Conservation (phyloP, 768 basidiomycete species). For the Leccinum rimulosum region DNA sequence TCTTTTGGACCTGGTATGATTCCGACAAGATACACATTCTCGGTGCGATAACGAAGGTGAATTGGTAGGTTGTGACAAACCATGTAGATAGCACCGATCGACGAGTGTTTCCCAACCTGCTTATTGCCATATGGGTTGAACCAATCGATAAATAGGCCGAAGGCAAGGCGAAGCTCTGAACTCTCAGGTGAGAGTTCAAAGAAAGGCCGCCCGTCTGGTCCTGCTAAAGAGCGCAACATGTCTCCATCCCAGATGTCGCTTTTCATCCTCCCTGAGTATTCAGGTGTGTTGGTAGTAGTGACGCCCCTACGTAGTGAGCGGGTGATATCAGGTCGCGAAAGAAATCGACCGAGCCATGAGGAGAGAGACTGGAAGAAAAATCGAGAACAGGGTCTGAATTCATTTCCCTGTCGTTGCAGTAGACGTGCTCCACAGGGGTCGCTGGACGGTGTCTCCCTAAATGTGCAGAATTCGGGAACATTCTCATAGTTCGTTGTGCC, state of each 20-base stretch:
- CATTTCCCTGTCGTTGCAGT: not conserved
- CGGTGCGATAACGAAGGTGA: not conserved
- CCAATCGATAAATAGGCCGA: not conserved
- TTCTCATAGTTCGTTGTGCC: not conserved
- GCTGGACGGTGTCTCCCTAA: not conserved
- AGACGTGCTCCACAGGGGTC: not conserved
- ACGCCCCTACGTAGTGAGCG: not conserved
- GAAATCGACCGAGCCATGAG: not conserved
- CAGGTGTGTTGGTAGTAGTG: not conserved
- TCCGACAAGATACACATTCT: not conserved
- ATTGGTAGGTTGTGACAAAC: not conserved
- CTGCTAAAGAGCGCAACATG: not conserved
- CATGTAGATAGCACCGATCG: not conserved
- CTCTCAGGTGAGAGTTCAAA: not conserved
- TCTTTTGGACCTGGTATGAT: not conserved
- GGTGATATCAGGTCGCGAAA: not conserved
- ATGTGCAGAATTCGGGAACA: not conserved
- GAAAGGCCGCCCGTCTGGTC: not conserved
- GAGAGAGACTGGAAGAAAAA: not conserved
- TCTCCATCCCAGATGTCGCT: not conserved
- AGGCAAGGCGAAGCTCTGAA: not conserved
- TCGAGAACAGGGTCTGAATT: not conserved
- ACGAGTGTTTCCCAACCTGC: not conserved
- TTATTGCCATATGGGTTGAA: not conserved
- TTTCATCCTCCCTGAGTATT: not conserved